Evolutionary conservation across 108 stramenopile genomes (phyloP).

Genomic region (Nannochloropsis gaditana): DNA sequence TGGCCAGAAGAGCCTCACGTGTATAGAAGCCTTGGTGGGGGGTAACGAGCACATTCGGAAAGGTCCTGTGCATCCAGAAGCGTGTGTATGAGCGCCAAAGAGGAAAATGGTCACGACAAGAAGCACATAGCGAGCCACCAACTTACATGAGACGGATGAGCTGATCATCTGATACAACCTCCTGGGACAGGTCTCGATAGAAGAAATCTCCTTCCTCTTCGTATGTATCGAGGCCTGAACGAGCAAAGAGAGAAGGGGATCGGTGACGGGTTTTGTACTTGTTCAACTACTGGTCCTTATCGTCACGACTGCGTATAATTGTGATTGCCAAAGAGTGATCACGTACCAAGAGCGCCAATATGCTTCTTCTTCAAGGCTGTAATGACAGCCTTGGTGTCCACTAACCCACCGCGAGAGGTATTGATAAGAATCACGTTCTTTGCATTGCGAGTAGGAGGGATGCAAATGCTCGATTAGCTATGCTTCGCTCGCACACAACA

Average conservation of each 20-base stretch:
- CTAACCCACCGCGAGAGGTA: constrained; percentile 65
- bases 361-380: constrained; percentile 59
- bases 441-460: no score
- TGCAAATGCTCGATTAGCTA: no score
- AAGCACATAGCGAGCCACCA: not conserved
- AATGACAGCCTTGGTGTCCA: constrained; percentile 63
- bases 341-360: constrained; percentile 52
- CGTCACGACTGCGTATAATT: no score
- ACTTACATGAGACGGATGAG: constrained; percentile 15
- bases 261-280: no score
- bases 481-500: no score
- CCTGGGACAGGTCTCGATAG: constrained; percentile 61
- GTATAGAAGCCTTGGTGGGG: constrained; percentile 10
- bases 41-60: not conserved
- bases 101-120: not conserved
- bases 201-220: constrained; percentile 69
- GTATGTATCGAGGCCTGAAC: constrained; percentile 62
- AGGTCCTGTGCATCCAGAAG: not conserved
- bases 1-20: not conserved
- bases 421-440: constrained; percentile 65
- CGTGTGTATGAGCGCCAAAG: not conserved
- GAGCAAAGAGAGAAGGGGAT: not conserved
- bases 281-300: no score
- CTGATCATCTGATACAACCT: not conserved
- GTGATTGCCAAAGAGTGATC: no score